Conservation (phyloP, 768 basidiomycete genomes). For the Pisolithus sp. region DNA sequence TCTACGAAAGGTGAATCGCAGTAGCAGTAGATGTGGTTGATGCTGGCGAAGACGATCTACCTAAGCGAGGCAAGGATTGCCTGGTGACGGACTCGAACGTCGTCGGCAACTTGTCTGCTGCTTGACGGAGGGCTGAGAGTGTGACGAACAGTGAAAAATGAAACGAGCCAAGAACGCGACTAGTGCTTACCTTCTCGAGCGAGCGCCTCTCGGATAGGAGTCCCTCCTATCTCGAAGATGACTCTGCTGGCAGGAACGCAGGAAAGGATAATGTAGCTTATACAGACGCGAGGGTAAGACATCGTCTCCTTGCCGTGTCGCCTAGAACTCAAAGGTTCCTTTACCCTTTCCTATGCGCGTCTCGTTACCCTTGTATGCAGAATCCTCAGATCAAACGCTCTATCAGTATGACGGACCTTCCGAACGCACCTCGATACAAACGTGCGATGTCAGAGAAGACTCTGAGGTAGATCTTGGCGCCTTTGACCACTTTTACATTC, state of each 20-base stretch:
- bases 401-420: background rate
- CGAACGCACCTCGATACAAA: conserved; percentile 82
- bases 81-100: conserved; percentile 80
- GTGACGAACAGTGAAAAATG: background rate
- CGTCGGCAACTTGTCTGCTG: conserved; percentile 82
- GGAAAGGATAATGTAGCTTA: conserved; percentile 1
- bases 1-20: background rate
- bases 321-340: conserved; percentile 96
- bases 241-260: conserved; percentile 87
- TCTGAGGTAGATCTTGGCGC: conserved; percentile 76
- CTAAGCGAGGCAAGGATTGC: conserved; percentile 64
- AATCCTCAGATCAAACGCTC: background rate
- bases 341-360: conserved; percentile 99
- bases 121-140: conserved; percentile 71
- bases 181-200: conserved; percentile 73
- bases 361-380: conserved; percentile 72
- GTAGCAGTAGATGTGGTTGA: background rate
- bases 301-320: conserved; percentile 55
- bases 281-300: background rate
- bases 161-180: background rate
- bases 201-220: conserved; percentile 83
- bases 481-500: conserved; percentile 86
- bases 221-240: conserved; percentile 89
- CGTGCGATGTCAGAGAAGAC: conserved; percentile 96
- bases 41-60: conserved; percentile 29